Conservation (phyloP, 2,329 filamentous ascomycete genomes). For the Ophiocordyceps camponoti-leonardi region DNA sequence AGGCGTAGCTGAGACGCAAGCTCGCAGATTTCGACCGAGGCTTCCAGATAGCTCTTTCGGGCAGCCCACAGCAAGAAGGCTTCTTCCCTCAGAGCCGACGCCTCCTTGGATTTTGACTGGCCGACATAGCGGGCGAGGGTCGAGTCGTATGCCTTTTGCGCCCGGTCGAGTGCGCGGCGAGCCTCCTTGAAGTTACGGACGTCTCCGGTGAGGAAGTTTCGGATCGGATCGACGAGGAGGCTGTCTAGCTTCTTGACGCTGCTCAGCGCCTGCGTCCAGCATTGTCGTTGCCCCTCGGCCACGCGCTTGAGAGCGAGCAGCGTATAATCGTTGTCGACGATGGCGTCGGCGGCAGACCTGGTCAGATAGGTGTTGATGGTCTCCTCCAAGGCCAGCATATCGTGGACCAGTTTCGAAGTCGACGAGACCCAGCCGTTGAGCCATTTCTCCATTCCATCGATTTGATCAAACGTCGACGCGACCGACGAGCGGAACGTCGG, state of each 20-base stretch:
- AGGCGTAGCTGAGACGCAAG: conserved; percentile 72
- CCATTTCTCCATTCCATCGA: conserved; percentile 85
- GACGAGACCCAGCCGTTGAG: conserved; percentile 46
- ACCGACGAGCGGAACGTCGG: conserved; percentile 84
- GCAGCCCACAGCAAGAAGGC: conserved; percentile 92
- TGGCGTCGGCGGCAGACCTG: conserved; percentile 61
- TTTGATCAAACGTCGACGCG: conserved; percentile 76
- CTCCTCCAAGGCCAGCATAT: conserved; percentile 59
- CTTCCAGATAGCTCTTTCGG: conserved; percentile 75
- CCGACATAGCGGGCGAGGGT: conserved; percentile 65
- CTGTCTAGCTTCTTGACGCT: conserved; percentile 64
- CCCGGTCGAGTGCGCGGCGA: conserved; percentile 54
- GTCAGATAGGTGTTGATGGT: conserved; percentile 61
- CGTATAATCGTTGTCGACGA: conserved; percentile 91
- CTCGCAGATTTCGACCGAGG: conserved; percentile 85
- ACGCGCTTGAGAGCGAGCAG: conserved; percentile 71
- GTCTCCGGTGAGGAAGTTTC: conserved; percentile 60
- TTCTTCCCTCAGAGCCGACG: conserved; percentile 80
- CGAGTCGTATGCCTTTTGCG: conserved; percentile 73
- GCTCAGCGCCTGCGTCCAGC: conserved; percentile 62
- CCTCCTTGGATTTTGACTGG: conserved; percentile 86
- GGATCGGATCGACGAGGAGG: conserved; percentile 66
- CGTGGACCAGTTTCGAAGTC: conserved; percentile 37
- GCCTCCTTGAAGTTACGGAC: conserved; percentile 75
- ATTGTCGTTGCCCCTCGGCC: conserved; percentile 72